Percentiles rank a stretch among this genome's conserved stretches.
Evolutionary conservation across 2,329 filamentous ascomycete genomes (phyloP).

Genomic region (Leptographium procerum): DNA sequence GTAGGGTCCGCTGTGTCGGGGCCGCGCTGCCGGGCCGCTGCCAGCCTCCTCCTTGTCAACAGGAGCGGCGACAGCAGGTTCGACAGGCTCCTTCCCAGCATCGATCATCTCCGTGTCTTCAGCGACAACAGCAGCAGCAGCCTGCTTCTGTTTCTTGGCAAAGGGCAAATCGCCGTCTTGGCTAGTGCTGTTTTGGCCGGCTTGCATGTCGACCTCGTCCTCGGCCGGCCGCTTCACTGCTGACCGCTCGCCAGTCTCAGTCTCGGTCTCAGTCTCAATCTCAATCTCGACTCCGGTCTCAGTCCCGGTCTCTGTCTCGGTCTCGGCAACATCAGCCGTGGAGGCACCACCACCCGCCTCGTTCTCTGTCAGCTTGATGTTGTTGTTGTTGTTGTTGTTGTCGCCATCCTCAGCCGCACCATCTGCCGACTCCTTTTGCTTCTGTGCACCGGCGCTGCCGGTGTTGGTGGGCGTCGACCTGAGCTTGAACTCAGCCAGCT

Average conservation of each 20-base stretch:
- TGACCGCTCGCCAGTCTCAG: conserved; percentile 4
- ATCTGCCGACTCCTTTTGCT: background rate
- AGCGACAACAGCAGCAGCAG: background rate
- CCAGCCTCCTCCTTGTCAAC: no score
- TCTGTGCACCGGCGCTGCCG: background rate
- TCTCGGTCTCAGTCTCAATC: conserved; percentile 9
- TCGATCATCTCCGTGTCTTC: background rate
- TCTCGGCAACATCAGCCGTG: conserved; percentile 15
- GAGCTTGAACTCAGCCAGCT: conserved; percentile 73
- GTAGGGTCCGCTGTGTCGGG: conserved; percentile 31
- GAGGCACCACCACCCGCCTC: conserved; percentile 16
- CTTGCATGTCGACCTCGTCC: background rate
- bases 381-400: no score
- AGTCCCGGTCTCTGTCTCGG: background rate
- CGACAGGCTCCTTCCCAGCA: background rate
- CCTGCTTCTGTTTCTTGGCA: conserved; percentile 4
- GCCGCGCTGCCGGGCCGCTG: background rate
- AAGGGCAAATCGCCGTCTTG: background rate
- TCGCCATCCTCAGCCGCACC: conserved; percentile 26
- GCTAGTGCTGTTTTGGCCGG: no score
- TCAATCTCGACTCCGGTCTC: conserved; percentile 8
- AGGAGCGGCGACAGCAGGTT: no score
- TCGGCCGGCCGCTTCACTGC: background rate
- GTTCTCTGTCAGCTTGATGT: no score
- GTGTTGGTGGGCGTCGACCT: conserved; percentile 44